phyloP scores from a whole-genome alignment of 805 yeast genomes.

The Starmerella cellae region DNA sequence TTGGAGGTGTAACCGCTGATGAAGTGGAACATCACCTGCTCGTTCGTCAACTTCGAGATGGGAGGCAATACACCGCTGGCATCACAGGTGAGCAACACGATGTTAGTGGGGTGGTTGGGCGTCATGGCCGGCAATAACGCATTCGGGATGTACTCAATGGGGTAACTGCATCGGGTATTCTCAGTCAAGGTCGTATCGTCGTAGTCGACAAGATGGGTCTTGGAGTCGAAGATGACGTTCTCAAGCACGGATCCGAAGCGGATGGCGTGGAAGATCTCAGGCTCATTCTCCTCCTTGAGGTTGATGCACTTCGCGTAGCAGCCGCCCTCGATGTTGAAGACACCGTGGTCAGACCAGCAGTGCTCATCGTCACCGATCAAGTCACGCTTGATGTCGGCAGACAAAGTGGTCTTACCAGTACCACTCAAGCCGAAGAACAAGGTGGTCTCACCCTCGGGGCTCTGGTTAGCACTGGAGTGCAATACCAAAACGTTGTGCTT shows the following conservation, averaged over 20 bases:
- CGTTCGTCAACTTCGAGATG: slow-evolving; percentile 80
- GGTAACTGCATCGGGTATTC: slow-evolving; percentile 97
- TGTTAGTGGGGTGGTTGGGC: slow-evolving; percentile 80
- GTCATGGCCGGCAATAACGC: slow-evolving; percentile 93
- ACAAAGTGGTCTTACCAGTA: slow-evolving; percentile 94
- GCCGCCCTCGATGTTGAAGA: slow-evolving; percentile 98
- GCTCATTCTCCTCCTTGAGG: slow-evolving; percentile 81
- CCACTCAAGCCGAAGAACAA: slow-evolving; percentile 94
- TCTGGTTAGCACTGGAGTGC: slow-evolving; percentile 93
- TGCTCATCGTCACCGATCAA: slow-evolving; percentile 98
- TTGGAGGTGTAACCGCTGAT: slow-evolving; percentile 97
- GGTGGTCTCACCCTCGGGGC: slow-evolving; percentile 73
- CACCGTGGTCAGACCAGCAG: slow-evolving; percentile 98
- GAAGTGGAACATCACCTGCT: slow-evolving; percentile 98
- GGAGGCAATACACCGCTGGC: slow-evolving; percentile 98
- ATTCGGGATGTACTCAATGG: slow-evolving; percentile 90
- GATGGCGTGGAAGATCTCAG: slow-evolving; percentile 91
- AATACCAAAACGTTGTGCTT: slow-evolving; percentile 80
- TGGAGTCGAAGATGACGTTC: slow-evolving; percentile 75
- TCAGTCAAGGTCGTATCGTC: slow-evolving; percentile 73
- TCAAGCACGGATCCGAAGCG: slow-evolving; percentile 89
- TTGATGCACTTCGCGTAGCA: slow-evolving; percentile 97
- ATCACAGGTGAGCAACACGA: slow-evolving; percentile 86
- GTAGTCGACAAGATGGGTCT: slow-evolving; percentile 74
- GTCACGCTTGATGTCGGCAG: slow-evolving; percentile 88